These are phyloP conservation scores for Saccharum officinarum DNA, from an alignment of 176 grass and related monocot genomes.

Conservation along the genomic window DNA sequence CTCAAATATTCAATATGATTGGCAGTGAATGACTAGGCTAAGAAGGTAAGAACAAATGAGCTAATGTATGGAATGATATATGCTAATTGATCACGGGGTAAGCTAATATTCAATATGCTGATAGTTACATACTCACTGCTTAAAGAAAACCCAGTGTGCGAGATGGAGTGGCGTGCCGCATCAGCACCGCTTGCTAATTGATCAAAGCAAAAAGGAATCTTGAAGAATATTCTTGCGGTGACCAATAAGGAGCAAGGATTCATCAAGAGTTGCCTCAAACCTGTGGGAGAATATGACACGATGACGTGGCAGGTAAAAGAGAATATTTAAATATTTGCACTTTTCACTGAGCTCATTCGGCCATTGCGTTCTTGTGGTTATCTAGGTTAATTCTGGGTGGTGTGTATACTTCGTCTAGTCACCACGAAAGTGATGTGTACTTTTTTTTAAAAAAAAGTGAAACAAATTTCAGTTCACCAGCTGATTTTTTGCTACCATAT, in stretches of 20 bases:
- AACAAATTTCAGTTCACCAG: neutral
- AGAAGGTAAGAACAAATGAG: neutral
- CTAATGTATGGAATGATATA: neutral
- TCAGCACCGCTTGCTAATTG: conserved; percentile 4
- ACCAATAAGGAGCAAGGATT: neutral
- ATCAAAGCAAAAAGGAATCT: neutral
- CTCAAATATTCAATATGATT: neutral
- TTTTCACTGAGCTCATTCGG: neutral
- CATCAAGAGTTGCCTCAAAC: neutral
- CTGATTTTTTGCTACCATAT: no score
- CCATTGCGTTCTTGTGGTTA: neutral
- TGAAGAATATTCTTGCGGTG: conserved; percentile 30
- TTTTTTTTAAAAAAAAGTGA: neutral
- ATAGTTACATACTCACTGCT: neutral
- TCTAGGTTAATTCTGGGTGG: neutral
- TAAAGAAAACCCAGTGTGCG: neutral
- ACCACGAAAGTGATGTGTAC: neutral
- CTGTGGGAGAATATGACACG: neutral
- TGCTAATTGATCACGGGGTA: no score
- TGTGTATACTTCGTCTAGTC: neutral
- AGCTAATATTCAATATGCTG: no score
- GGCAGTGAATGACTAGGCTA: neutral
- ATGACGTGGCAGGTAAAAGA: neutral
- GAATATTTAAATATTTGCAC: neutral
- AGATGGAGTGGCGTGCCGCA: neutral